A percentile compares a stretch with the other conserved stretches of the same genome.
Conservation (phyloP, 768 basidiomycete genomes). For the Solioccasus polychromus region DNA sequence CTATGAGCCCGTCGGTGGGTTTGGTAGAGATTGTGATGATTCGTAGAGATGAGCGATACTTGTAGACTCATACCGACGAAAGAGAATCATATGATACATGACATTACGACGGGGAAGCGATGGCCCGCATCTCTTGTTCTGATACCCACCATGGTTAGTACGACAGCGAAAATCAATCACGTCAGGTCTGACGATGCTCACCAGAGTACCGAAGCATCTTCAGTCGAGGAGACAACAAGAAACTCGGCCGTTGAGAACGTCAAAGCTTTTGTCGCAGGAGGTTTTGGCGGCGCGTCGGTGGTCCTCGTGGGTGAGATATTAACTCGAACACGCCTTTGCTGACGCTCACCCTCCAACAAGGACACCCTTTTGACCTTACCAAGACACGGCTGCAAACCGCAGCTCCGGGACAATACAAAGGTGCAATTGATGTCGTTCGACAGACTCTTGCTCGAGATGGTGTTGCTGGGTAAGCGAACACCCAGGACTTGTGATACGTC, state of each 20-base stretch:
- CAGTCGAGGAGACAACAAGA: conserved; percentile 18
- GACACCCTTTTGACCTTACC: conserved; percentile 97
- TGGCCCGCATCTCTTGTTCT: conserved; percentile 3
- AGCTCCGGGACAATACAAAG: conserved; percentile 79
- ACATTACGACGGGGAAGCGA: too few species aligned
- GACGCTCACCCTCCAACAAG: conserved; percentile 38
- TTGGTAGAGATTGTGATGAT: conserved; percentile 52
- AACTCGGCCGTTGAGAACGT: conserved; percentile 38
- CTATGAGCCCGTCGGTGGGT: conserved; percentile 88
- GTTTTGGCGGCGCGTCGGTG: conserved; percentile 83
- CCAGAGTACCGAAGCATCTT: conserved; percentile 26
- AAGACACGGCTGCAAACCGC: conserved; percentile 97
- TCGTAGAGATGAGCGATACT: too few species aligned
- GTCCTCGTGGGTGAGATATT: conserved; percentile 79
- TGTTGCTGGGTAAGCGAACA: conserved; percentile 63
- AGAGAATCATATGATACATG: conserved; percentile 29
- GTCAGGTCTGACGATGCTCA: conserved; percentile 5
- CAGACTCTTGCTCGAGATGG: conserved; percentile 92
- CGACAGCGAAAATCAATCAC: neutral
- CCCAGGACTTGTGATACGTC: neutral
- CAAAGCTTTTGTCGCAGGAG: conserved; percentile 93
- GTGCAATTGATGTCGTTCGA: conserved; percentile 91
- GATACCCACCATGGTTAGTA: conserved; percentile 27
- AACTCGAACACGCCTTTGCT: neutral
- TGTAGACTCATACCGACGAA: too few species aligned